Evolutionary conservation across 441 rosid species (phyloP).

Genomic region (Populus tomentosa): DNA sequence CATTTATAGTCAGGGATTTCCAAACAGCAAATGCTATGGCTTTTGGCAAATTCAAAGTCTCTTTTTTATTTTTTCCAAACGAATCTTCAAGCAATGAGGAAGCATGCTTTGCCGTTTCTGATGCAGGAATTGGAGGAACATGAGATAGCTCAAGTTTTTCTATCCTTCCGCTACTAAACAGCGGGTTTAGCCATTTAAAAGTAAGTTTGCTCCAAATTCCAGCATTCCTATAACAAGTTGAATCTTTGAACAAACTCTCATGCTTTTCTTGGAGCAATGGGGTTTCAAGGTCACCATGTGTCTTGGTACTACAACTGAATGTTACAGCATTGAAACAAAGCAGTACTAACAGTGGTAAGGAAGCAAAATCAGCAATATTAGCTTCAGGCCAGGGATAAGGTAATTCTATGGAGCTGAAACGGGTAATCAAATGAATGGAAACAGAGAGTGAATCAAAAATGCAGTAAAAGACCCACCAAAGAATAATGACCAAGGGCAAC

Average conservation of each 20-base stretch:
- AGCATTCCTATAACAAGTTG: constrained; percentile 28
- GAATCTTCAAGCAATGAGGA: constrained; percentile 39
- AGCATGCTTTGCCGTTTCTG: constrained; percentile 50
- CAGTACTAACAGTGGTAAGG: constrained; percentile 36
- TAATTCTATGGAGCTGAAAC: constrained; percentile 17
- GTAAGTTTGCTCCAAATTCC: constrained; percentile 45
- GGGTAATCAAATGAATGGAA: constrained; percentile 23
- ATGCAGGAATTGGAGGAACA: constrained; percentile 45
- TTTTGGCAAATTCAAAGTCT: constrained; percentile 29
- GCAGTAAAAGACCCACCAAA: constrained; percentile 54
- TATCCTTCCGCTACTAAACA: constrained; percentile 37
- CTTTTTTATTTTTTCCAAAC: constrained; percentile 14
- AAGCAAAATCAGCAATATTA: constrained; percentile 31
- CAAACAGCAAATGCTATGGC: constrained; percentile 35
- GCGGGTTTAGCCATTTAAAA: constrained; percentile 63
- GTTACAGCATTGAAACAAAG: constrained; percentile 32
- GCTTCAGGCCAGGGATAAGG: constrained; percentile 27
- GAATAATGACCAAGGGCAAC: constrained; percentile 49
- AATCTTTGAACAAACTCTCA: constrained; percentile 10
- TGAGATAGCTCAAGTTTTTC: constrained; percentile 42
- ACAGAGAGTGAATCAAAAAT: constrained; percentile 28
- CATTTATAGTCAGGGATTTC: constrained; percentile 49
- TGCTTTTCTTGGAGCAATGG: constrained; percentile 32
- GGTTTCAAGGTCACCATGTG: constrained; percentile 19
- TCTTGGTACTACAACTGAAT: constrained; percentile 8